Percentiles rank a stretch among this genome's conserved stretches.
Conservation (phyloP, 805 yeast species). For the Yamadazyma paraphyllophila region DNA sequence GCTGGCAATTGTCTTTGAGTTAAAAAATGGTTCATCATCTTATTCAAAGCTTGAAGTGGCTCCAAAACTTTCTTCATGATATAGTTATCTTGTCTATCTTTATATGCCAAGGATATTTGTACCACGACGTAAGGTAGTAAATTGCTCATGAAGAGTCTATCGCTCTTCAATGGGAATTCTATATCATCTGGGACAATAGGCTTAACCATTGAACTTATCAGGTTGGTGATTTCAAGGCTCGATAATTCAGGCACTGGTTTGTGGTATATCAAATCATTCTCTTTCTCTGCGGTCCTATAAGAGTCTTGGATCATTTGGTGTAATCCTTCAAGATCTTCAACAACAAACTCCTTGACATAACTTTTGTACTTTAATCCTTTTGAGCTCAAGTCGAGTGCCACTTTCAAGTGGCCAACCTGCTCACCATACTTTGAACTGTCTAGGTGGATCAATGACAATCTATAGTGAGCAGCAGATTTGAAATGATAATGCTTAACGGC, state of each 20-base stretch:
- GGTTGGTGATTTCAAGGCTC: constrained; percentile 41
- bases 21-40: constrained; percentile 42
- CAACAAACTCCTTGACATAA: constrained; percentile 41
- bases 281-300: constrained; percentile 61
- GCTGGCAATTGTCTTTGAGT: constrained; percentile 57
- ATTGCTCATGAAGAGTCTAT: constrained; percentile 46
- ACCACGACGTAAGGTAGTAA: constrained; percentile 66
- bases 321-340: constrained; percentile 55
- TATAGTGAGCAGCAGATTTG: constrained; percentile 64
- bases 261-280: constrained; percentile 77
- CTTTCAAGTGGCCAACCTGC: constrained; percentile 58
- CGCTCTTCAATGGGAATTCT: constrained; percentile 21
- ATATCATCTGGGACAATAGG: constrained; percentile 26
- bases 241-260: constrained; percentile 54
- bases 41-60: constrained; percentile 50
- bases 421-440: constrained; percentile 61
- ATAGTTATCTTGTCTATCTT: constrained; percentile 60
- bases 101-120: constrained; percentile 64
- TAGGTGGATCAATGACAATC: constrained; percentile 53
- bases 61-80: constrained; percentile 41
- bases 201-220: constrained; percentile 52
- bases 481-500: constrained; percentile 64
- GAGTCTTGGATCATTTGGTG: constrained; percentile 41
- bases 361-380: constrained; percentile 40
- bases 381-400: constrained; percentile 38